Evolutionary conservation across 2,329 filamentous ascomycete genomes (phyloP), one percentile per base, ranked within the genome.

Genomic region (Monosporascus sp.): DNA sequence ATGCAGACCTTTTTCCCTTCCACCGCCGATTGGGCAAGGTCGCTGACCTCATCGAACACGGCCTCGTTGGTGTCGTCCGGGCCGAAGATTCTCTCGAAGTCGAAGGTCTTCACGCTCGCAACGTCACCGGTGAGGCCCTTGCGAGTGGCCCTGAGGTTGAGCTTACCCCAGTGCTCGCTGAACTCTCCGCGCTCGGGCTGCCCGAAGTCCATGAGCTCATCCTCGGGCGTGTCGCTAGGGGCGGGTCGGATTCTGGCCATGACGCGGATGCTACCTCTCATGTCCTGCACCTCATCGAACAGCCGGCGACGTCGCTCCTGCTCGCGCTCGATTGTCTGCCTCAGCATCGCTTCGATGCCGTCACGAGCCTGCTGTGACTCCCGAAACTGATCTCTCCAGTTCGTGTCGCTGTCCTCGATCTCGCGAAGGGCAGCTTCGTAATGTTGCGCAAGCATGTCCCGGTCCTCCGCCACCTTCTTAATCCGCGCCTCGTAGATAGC

Each of bases 1-100:
- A 97, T 96, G 69, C 91, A 96, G 44, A 97, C 92, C 60, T 97
- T 96, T 73, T 95, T 96, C 0, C 94, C 94, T 62, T 96, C 89
- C 8, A 97, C 76, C 0, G 94, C 92, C 57, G 88, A 94, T 68
- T 97, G 90, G 1, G 97, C 90, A 11, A 99, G 81, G 66, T 97
- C 93, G 36, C 88, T 91, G 61, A 97, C 96, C 65, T 97, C 93
- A 36, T 87, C 87, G 67, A 97, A 99, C 0, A 99, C 85, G 54
- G 93, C 87, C 5, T 83, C 77, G 65, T 99, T 99, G 55, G 86
- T 79, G 0, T 86, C 83, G 0, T 75, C 72, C 0, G 90, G 89
- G 0, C 85, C 80, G 65, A 97, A 99, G 0, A 97, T 90, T 15
- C 91, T 86, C 66, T 97, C 94, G 65, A 97, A 97, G 24, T 89